Percentiles rank a stretch among this genome's conserved stretches.
Evolutionary conservation across 129 eudicot genomes (phyloP).

Genomic region (Saussurea involucrata): DNA sequence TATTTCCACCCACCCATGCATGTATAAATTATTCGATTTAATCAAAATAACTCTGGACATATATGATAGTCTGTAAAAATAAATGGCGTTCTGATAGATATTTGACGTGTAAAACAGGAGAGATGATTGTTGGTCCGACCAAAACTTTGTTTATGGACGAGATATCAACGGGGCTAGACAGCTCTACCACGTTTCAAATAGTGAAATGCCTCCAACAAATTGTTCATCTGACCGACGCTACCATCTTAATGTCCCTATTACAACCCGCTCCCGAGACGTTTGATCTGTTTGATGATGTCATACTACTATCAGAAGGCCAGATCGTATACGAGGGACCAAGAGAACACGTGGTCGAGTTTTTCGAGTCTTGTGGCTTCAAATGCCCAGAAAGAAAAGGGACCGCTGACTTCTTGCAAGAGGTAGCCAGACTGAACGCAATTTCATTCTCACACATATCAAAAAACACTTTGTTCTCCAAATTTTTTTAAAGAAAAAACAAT

Average conservation of each 20-base stretch:
- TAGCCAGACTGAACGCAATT: conserved; percentile 9
- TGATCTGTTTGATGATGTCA: conserved; percentile 81
- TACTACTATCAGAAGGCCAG: conserved; percentile 87
- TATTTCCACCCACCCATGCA: not conserved
- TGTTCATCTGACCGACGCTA: conserved; percentile 80
- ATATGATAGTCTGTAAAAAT: not conserved
- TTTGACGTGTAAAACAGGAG: conserved; percentile 42
- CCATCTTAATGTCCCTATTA: conserved; percentile 81
- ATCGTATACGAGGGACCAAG: conserved; percentile 95
- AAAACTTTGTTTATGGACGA: conserved; percentile 95
- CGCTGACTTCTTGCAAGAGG: conserved; percentile 99
- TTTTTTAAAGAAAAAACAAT: too few species aligned
- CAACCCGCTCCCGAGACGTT: conserved; percentile 99
- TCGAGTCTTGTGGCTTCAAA: conserved; percentile 80
- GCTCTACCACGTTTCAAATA: conserved; percentile 93
- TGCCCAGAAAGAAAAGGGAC: conserved; percentile 96
- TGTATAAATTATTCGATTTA: not conserved
- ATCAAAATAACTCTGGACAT: not conserved
- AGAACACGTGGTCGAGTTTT: conserved; percentile 79
- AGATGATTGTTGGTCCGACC: conserved; percentile 98
- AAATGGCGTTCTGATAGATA: not conserved
- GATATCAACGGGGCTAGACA: conserved; percentile 97
- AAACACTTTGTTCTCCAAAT: not conserved
- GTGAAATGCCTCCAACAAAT: conserved; percentile 94
- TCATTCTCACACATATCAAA: not conserved